A percentile compares a stretch with the other conserved stretches of the same genome.
phyloP scores from a whole-genome alignment of 352 stramenopile genomes.

The Blastocystis sp. region DNA sequence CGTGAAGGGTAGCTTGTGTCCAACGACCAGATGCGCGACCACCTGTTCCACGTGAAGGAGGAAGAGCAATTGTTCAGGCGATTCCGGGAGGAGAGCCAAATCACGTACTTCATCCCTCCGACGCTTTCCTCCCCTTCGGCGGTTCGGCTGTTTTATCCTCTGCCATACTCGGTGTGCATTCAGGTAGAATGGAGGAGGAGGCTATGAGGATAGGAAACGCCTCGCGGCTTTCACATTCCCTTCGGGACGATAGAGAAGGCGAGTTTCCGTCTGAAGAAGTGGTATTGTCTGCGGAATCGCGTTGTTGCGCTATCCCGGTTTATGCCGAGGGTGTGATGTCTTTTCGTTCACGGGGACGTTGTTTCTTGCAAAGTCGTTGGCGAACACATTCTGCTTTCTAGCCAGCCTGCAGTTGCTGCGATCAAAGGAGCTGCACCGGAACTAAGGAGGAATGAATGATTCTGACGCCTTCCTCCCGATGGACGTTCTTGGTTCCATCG shows the following conservation, averaged over 20 bases:
- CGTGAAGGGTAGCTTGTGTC: conserved; percentile 26
- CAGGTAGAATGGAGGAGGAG: background rate
- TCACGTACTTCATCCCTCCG: conserved; percentile 1
- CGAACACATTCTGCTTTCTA: no score
- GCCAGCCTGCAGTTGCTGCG: no score
- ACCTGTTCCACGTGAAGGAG: conserved; percentile 45
- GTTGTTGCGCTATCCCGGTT: conserved; percentile 1
- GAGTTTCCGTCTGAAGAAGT: background rate
- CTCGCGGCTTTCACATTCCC: conserved; percentile 35
- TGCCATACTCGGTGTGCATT: conserved; percentile 23
- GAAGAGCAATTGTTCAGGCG: conserved; percentile 11
- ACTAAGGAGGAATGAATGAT: background rate
- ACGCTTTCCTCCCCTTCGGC: background rate
- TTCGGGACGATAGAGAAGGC: conserved; percentile 27
- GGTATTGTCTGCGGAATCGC: conserved; percentile 44
- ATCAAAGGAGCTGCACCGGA: no score
- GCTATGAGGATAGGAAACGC: conserved; percentile 15
- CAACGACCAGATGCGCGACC: conserved; percentile 57
- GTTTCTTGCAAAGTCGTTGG: no score
- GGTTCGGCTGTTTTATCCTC: conserved; percentile 6
- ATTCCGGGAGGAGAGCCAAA: conserved; percentile 43
- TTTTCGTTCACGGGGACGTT: no score
- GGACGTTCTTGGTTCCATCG: background rate
- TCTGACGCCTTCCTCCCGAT: background rate
- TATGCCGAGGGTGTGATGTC: background rate